Percentiles rank a stretch among this genome's conserved stretches.
Evolutionary conservation across 2,329 filamentous ascomycete species (phyloP).

Genomic region (Cadophora sp.): DNA sequence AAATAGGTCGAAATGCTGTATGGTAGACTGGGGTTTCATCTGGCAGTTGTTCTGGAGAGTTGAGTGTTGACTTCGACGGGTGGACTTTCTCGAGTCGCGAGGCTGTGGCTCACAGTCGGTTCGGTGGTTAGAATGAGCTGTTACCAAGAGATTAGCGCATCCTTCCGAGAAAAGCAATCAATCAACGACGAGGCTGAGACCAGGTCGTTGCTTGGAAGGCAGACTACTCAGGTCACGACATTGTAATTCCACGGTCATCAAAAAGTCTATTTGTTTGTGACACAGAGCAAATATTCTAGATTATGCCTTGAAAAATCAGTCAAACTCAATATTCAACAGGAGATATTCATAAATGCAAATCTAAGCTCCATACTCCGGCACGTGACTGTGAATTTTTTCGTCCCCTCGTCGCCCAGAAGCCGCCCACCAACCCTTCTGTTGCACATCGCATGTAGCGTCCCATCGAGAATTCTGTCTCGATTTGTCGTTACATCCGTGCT

Average conservation of each 20-base stretch:
- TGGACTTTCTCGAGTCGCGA: not conserved
- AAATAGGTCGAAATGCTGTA: not conserved
- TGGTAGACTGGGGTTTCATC: not conserved
- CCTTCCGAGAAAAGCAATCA: not conserved
- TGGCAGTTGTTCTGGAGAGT: not conserved
- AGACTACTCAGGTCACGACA: not conserved
- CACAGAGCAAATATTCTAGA: too few relatives aligned
- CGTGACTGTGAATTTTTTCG: not conserved
- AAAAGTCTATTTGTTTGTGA: too few relatives aligned
- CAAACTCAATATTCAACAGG: not conserved
- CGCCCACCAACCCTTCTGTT: not conserved
- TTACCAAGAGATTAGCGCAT: not conserved
- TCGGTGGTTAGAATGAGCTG: not conserved
- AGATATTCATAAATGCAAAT: not conserved
- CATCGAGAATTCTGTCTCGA: not conserved
- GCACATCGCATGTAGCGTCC: constrained; percentile 1
- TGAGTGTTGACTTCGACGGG: not conserved
- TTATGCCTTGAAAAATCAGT: too few relatives aligned
- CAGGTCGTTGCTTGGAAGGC: not conserved
- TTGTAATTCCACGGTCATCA: not conserved
- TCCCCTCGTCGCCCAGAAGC: not conserved
- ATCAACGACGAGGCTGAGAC: not conserved
- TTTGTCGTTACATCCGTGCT: not conserved
- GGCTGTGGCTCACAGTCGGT: not conserved
- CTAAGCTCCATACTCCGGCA: not conserved